Evolutionary conservation across 352 stramenopile genomes (phyloP).

Genomic region (Pythium phragmiticola): DNA sequence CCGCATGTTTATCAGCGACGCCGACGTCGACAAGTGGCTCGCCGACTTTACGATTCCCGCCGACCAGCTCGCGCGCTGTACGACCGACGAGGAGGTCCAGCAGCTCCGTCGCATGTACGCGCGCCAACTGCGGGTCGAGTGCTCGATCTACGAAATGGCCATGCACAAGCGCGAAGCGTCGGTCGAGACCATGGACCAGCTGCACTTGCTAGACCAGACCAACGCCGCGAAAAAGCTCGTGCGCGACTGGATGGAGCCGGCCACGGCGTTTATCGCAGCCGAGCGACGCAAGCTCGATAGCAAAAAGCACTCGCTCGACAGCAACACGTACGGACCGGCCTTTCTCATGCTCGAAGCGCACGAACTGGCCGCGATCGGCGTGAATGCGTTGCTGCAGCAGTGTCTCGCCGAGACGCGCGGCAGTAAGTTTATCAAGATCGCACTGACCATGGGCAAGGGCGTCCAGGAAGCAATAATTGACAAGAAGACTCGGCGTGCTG

Average conservation of each 20-base stretch:
- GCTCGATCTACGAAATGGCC: slow-evolving; percentile 80
- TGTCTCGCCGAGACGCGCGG: slow-evolving; percentile 62
- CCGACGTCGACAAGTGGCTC: slow-evolving; percentile 79
- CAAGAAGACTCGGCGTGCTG: slow-evolving; percentile 41
- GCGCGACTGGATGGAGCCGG: slow-evolving; percentile 51
- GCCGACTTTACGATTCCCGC: slow-evolving; percentile 51
- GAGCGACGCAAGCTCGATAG: slow-evolving; percentile 55
- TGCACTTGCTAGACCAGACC: slow-evolving; percentile 48
- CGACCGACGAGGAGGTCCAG: slow-evolving; percentile 43
- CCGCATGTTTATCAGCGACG: slow-evolving; percentile 55
- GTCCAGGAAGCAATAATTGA: slow-evolving; percentile 76
- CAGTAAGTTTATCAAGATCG: slow-evolving; percentile 82
- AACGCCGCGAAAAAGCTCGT: slow-evolving; percentile 67
- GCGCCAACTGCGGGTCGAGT: slow-evolving; percentile 74
- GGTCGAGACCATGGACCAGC: slow-evolving; percentile 45
- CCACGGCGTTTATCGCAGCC: slow-evolving; percentile 39
- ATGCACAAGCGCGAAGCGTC: slow-evolving; percentile 60
- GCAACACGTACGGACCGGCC: slow-evolving; percentile 68
- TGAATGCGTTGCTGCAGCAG: slow-evolving; percentile 76
- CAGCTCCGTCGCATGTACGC: slow-evolving; percentile 68
- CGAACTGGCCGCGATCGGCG: slow-evolving; percentile 51
- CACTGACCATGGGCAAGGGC: slow-evolving; percentile 68
- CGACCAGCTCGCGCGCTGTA: slow-evolving; percentile 49
- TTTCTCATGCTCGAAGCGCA: slow-evolving; percentile 60
- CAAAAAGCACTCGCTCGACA: slow-evolving; percentile 63